A percentile compares a stretch with the other conserved stretches of the same genome.
Conservation (phyloP, 2,329 filamentous ascomycete species). For the Lithohypha guttulata region DNA sequence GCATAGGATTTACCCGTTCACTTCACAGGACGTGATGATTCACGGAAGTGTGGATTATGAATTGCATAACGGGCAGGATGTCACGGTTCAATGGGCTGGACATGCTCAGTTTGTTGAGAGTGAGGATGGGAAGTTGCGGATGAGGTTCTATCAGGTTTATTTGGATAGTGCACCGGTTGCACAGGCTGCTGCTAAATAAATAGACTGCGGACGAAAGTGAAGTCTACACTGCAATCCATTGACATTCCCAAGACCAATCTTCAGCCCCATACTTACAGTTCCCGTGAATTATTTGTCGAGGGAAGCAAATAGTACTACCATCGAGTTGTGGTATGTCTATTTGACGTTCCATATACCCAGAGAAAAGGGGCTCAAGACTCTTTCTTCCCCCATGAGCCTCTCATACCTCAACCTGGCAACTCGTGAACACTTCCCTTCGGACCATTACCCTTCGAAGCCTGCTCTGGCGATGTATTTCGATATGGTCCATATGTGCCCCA, state of each 20-base stretch:
- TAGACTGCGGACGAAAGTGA: neutral
- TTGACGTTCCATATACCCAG: too few species aligned
- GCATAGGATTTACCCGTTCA: slow-evolving; percentile 41
- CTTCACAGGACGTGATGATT: slow-evolving; percentile 43
- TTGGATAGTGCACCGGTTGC: slow-evolving; percentile 16
- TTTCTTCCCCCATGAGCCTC: neutral
- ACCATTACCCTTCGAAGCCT: neutral
- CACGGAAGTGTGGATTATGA: slow-evolving; percentile 43
- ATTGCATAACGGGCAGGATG: slow-evolving; percentile 40
- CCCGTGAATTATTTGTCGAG: neutral
- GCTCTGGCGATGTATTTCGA: neutral
- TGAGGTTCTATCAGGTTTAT: slow-evolving; percentile 25
- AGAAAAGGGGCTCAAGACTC: too few species aligned
- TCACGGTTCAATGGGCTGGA: slow-evolving; percentile 43
- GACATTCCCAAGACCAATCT: too few species aligned
- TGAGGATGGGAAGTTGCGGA: slow-evolving; percentile 15
- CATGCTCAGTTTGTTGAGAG: slow-evolving; percentile 21
- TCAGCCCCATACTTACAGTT: neutral
- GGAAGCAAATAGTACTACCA: too few species aligned
- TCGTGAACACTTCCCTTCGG: neutral
- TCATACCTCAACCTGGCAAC: neutral
- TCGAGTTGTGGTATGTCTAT: too few species aligned
- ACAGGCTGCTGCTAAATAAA: slow-evolving; percentile 3
- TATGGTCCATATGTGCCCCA: neutral
- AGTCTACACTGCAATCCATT: neutral